Conservation (phyloP, 208 protist species). For the Naegleria lovaniensis region DNA sequence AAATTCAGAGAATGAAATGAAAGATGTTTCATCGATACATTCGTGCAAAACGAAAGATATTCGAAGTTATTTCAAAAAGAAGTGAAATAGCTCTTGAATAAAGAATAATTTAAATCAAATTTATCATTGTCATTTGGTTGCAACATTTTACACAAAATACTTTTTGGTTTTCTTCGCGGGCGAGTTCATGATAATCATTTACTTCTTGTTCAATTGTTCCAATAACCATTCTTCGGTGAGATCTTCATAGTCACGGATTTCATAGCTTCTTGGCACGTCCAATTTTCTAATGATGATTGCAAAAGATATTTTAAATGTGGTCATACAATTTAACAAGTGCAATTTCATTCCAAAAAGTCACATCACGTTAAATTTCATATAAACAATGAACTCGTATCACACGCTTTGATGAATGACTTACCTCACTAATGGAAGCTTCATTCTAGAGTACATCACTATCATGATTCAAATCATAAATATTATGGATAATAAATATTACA, state of each 20-base stretch:
- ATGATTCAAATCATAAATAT: background rate
- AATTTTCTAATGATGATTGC: background rate
- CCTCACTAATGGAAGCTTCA: background rate
- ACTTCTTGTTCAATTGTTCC: background rate
- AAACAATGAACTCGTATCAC: no score
- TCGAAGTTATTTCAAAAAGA: background rate
- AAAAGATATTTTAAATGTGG: background rate
- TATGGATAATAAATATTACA: no score
- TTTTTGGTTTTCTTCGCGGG: background rate
- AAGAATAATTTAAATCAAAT: background rate
- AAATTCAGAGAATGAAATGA: background rate
- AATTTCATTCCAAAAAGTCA: no score
- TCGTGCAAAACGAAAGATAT: background rate
- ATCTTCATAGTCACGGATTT: slow-evolving; percentile 4
- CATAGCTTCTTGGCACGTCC: background rate
- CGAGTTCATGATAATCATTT: background rate
- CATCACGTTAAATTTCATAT: no score
- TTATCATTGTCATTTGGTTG: no score
- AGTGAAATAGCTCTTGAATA: background rate
- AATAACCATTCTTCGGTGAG: background rate
- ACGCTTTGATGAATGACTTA: background rate
- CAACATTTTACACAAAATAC: background rate
- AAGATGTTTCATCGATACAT: background rate
- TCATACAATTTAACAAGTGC: no score
- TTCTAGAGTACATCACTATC: background rate